Percentiles rank a stretch among this genome's conserved stretches.
Evolutionary conservation across 257 asterid species (phyloP).

Genomic region (Apocynum venetum): DNA sequence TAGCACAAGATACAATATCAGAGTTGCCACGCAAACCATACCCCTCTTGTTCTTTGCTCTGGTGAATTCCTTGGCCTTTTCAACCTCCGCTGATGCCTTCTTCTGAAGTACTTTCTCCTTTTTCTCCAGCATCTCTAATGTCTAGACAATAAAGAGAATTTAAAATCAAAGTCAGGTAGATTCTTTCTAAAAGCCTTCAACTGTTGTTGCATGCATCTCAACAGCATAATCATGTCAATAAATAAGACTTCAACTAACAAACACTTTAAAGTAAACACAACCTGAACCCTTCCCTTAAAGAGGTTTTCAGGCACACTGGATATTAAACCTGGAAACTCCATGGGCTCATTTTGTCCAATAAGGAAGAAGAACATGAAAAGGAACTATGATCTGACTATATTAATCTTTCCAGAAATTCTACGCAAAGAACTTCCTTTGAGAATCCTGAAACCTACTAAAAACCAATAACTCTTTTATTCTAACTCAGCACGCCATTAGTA

Average conservation of each 20-base stretch:
- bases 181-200: neutral
- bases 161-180: neutral
- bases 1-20: neutral
- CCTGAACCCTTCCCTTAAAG: neutral
- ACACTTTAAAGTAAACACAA: neutral
- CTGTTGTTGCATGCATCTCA: neutral
- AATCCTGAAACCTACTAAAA: neutral
- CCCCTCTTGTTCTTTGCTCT: conserved; percentile 72
- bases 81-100: conserved; percentile 72
- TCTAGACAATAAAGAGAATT: conserved; percentile 26
- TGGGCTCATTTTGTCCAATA: neutral
- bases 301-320: neutral
- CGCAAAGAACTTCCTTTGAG: too few species aligned
- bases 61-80: conserved; percentile 54
- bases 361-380: neutral
- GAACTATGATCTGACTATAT: neutral
- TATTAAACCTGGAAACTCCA: neutral
- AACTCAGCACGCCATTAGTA: neutral
- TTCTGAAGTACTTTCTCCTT: conserved; percentile 62
- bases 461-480: neutral
- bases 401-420: neutral
- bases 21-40: conserved; percentile 11
- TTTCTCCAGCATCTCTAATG: conserved; percentile 80
- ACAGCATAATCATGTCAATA: neutral
- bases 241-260: neutral